These are phyloP conservation scores for Hydrangea macrophylla DNA, from an alignment of 148 eudicot species.

Conservation along the genomic window DNA sequence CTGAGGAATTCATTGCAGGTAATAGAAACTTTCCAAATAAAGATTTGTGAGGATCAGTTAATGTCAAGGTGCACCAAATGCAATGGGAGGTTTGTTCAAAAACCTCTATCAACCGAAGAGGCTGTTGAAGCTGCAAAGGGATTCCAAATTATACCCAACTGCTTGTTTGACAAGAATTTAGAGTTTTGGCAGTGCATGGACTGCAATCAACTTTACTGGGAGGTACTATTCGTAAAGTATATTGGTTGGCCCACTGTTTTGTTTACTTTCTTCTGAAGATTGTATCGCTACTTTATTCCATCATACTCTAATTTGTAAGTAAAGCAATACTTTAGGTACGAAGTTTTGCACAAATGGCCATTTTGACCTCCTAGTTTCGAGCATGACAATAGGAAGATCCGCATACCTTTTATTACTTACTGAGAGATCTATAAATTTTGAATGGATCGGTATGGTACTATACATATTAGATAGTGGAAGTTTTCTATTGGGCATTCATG, in stretches of 20 bases:
- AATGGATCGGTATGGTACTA: no score
- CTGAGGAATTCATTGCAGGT: conserved; percentile 45
- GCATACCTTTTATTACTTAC: no score
- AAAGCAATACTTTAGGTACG: no score
- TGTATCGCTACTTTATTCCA: not conserved
- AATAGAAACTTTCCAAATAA: conserved; percentile 71
- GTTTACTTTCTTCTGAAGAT: not conserved
- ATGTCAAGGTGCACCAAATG: conserved; percentile 98
- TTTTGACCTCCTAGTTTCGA: not conserved
- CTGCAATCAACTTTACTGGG: conserved; percentile 90
- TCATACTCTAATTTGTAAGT: no score
- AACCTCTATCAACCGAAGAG: conserved; percentile 81
- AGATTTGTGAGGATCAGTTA: conserved; percentile 70
- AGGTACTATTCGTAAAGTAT: conserved; percentile 38
- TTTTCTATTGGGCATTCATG: not conserved
- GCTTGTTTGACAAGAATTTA: no score
- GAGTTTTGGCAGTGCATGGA: no score
- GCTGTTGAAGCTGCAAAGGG: conserved; percentile 73
- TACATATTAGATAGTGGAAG: not conserved
- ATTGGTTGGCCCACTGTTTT: not conserved
- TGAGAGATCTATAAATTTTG: no score
- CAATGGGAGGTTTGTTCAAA: conserved; percentile 87
- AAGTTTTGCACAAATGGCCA: not conserved
- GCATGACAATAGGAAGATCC: not conserved
- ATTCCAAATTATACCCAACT: conserved; percentile 6